Evolutionary conservation across 768 basidiomycete species (phyloP).

Genomic region (Mycena chlorophos): DNA sequence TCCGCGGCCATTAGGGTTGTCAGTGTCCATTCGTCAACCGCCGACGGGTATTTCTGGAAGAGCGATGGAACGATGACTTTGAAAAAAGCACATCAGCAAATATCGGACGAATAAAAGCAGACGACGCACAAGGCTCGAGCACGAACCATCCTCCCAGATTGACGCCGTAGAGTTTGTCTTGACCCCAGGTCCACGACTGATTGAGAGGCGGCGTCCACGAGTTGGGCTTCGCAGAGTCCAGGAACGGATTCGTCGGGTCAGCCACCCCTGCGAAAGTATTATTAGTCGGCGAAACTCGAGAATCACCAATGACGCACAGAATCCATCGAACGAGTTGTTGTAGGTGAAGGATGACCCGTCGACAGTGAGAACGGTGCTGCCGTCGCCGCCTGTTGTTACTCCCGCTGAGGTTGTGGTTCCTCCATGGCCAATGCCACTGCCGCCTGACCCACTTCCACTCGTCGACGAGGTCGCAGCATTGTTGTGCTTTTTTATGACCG

Average conservation of each 20-base stretch:
- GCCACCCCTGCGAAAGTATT: conserved; percentile 47
- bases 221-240: conserved; percentile 71
- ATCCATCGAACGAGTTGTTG: conserved; percentile 73
- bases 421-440: conserved; percentile 12
- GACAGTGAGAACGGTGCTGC: conserved; percentile 59
- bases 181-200: conserved; percentile 69
- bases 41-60: conserved; percentile 63
- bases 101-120: conserved; percentile 30
- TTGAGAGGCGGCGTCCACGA: conserved; percentile 81
- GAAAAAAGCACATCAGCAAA: not conserved
- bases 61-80: conserved; percentile 60
- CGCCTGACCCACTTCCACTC: conserved; percentile 2
- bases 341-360: conserved; percentile 78
- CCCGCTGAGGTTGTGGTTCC: conserved; percentile 16
- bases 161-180: conserved; percentile 63
- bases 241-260: conserved; percentile 74
- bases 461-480: conserved; percentile 7
- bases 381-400: conserved; percentile 61
- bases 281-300: conserved; percentile 1
- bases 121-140: conserved; percentile 52
- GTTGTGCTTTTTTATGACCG: conserved; percentile 45
- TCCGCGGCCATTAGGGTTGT: conserved; percentile 64
- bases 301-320: conserved; percentile 49
- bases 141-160: conserved; percentile 81
- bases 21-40: conserved; percentile 76